Conservation (phyloP, 2,329 filamentous ascomycete species). For the Talaromyces sp. region DNA sequence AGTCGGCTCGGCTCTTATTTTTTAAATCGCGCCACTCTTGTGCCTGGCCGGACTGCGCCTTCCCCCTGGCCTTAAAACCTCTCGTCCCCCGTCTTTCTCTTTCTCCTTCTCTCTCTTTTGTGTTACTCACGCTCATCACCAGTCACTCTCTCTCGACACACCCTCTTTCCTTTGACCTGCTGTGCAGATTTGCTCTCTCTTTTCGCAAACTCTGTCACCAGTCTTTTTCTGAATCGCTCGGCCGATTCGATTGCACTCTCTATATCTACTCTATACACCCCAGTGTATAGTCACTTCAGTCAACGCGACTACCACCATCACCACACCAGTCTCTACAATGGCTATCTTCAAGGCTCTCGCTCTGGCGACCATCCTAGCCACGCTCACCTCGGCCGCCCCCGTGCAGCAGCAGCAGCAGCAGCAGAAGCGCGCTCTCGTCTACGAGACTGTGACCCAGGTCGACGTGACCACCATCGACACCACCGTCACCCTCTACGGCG, state of each 20-base stretch:
- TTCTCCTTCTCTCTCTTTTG: not conserved
- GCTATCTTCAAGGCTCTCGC: slow-evolving; percentile 34
- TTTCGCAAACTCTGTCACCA: slow-evolving; percentile 7
- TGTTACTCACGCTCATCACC: not conserved
- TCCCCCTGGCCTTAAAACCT: not conserved
- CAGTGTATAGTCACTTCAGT: slow-evolving; percentile 4
- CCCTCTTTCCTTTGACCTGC: slow-evolving; percentile 5
- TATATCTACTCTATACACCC: not conserved
- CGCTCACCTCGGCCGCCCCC: slow-evolving; percentile 26
- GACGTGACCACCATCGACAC: slow-evolving; percentile 46
- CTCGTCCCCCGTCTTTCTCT: not conserved
- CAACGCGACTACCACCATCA: slow-evolving; percentile 2
- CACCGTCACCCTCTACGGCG: slow-evolving; percentile 43
- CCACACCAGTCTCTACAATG: slow-evolving; percentile 21
- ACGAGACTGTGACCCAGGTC: slow-evolving; percentile 45
- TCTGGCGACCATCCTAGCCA: slow-evolving; percentile 30
- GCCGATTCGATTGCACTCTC: slow-evolving; percentile 11
- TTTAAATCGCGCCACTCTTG: not conserved
- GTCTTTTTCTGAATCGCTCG: slow-evolving; percentile 10
- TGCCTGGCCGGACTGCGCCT: not conserved
- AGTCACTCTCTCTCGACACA: not conserved
- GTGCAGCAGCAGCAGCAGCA: slow-evolving; percentile 29
- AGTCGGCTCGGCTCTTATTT: not conserved
- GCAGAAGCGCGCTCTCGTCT: slow-evolving; percentile 43
- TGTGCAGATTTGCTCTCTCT: slow-evolving; percentile 14